phyloP scores from a whole-genome alignment of 345 rosid species.

The Pistacia vera region DNA sequence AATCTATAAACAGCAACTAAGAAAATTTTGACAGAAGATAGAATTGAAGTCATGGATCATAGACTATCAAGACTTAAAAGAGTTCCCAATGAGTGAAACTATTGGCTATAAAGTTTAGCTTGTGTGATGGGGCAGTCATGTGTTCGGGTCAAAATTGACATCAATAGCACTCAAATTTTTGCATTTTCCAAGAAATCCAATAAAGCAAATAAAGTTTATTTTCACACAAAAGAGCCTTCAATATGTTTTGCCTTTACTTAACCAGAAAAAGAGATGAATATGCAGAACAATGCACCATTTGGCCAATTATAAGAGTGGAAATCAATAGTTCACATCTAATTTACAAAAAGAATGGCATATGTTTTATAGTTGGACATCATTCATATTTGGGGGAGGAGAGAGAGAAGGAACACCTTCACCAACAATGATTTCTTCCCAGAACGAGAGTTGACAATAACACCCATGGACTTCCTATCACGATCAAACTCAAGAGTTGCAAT shows the following conservation, averaged over 20 bases:
- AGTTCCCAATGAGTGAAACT: not conserved
- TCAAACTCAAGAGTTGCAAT: conserved; percentile 74
- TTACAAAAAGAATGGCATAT: too few species aligned
- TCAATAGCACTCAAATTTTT: not conserved
- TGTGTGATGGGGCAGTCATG: not conserved
- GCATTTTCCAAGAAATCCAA: not conserved
- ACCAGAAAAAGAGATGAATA: not conserved
- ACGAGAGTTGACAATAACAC: conserved; percentile 56
- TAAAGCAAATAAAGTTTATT: not conserved
- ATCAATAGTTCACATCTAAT: too few species aligned
- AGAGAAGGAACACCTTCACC: conserved; percentile 54
- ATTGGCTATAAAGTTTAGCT: not conserved
- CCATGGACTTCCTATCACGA: conserved; percentile 79
- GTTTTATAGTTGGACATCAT: not conserved
- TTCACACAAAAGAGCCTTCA: conserved; percentile 1
- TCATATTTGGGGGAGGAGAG: not conserved
- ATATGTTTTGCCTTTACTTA: not conserved
- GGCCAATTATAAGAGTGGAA: not conserved
- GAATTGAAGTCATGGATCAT: not conserved
- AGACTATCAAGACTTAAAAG: not conserved
- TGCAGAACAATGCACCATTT: not conserved
- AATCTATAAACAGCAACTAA: not conserved
- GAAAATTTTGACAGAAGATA: not conserved
- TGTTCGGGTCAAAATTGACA: not conserved
- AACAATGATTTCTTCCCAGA: conserved; percentile 51